These are phyloP conservation scores for Phylloporus gajari DNA, from an alignment of 1,284 basidiomycete genomes.

Conservation along the genomic window DNA sequence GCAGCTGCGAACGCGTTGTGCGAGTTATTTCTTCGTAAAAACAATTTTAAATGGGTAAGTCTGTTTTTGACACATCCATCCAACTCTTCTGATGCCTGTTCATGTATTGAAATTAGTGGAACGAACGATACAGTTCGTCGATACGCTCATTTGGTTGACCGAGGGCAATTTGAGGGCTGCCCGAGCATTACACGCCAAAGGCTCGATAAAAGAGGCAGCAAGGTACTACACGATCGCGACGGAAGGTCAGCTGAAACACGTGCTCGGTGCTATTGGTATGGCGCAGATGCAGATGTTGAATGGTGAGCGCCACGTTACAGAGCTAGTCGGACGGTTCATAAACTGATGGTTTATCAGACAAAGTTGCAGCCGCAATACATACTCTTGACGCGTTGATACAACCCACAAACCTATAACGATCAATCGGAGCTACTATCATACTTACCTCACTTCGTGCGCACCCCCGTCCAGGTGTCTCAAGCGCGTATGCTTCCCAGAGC, in stretches of 20 bases:
- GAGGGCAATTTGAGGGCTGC: conserved; percentile 84
- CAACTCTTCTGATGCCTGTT: conserved; percentile 10
- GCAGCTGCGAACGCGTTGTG: conserved; percentile 82
- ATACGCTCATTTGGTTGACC: conserved; percentile 81
- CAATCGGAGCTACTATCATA: conserved; percentile 86
- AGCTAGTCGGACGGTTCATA: background rate
- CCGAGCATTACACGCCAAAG: conserved; percentile 79
- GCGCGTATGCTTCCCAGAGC: conserved; percentile 79
- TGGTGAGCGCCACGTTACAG: conserved; percentile 56
- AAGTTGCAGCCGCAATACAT: conserved; percentile 84
- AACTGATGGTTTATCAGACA: conserved; percentile 56
- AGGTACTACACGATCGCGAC: conserved; percentile 81
- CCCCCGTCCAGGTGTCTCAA: conserved; percentile 81
- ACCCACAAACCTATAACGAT: conserved; percentile 68
- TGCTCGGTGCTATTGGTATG: conserved; percentile 83
- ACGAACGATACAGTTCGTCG: conserved; percentile 90
- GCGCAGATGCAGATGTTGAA: conserved; percentile 88
- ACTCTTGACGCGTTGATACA: conserved; percentile 86
- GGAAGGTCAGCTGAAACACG: conserved; percentile 78
- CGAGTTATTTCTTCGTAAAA: conserved; percentile 77
- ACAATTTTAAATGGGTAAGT: conserved; percentile 62
- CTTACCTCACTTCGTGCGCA: conserved; percentile 87
- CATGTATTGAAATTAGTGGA: conserved; percentile 92
- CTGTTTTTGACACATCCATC: background rate
- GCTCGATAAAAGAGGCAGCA: conserved; percentile 70